phyloP scores from a whole-genome alignment of 2,329 filamentous ascomycete species.

The Microcera coccophila region DNA sequence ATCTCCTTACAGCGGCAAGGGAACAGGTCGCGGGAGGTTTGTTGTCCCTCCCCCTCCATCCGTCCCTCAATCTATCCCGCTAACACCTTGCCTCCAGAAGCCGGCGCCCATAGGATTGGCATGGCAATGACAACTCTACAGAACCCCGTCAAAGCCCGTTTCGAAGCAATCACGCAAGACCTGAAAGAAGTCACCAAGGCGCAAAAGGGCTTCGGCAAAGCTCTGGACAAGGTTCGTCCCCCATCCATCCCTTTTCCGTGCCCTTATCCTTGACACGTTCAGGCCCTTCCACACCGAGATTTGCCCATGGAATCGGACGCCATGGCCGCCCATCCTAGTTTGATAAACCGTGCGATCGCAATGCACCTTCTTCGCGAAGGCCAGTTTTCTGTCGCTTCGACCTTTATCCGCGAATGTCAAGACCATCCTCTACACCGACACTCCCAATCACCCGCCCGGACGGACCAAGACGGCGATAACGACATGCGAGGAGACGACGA shows the following conservation, averaged over 20 bases:
- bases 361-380: slow-evolving; percentile 97
- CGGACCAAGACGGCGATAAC: slow-evolving; percentile 32
- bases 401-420: slow-evolving; percentile 71
- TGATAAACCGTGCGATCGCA: slow-evolving; percentile 89
- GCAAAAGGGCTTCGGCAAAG: slow-evolving; percentile 79
- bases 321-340: slow-evolving; percentile 66
- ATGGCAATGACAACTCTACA: slow-evolving; percentile 80
- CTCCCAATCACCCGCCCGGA: slow-evolving; percentile 16
- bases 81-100: slow-evolving; percentile 27
- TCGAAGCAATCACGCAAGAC: slow-evolving; percentile 76
- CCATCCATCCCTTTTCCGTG: too few relatives aligned
- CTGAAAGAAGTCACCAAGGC: slow-evolving; percentile 79
- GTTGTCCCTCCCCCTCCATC: slow-evolving; percentile 2
- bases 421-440: slow-evolving; percentile 31
- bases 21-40: slow-evolving; percentile 68
- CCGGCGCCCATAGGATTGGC: slow-evolving; percentile 55
- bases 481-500: slow-evolving; percentile 30
- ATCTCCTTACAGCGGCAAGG: slow-evolving; percentile 68
- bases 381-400: slow-evolving; percentile 82
- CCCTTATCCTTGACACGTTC: slow-evolving; percentile 17
- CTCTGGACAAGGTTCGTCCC: slow-evolving; percentile 68
- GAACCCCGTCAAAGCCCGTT: slow-evolving; percentile 74
- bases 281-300: slow-evolving; percentile 49
- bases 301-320: slow-evolving; percentile 78
- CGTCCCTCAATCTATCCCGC: background rate